Conservation (phyloP, 306 rosid species). For the Geum urbanum region DNA sequence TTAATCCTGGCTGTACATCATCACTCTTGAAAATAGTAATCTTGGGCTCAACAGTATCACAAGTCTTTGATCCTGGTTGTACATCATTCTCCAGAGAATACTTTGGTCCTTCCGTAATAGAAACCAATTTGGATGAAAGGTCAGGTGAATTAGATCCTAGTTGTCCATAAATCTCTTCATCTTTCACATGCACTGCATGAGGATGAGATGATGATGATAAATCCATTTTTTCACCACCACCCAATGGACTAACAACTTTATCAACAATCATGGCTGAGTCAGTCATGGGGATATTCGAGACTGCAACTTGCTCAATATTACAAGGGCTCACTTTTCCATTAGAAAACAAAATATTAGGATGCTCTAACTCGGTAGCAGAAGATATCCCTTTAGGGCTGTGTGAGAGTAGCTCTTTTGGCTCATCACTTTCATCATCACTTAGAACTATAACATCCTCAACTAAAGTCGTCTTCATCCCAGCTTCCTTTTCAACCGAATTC, state of each 20-base stretch:
- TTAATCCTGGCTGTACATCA: conserved; percentile 19
- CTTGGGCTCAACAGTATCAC: too few species aligned
- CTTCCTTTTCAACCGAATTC: conserved; percentile 32
- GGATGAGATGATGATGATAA: conserved; percentile 26
- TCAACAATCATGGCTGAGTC: conserved; percentile 47
- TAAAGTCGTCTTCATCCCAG: conserved; percentile 40
- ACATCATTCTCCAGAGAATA: too few species aligned
- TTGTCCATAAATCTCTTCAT: conserved; percentile 38
- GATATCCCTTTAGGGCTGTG: conserved; percentile 34
- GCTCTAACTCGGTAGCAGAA: conserved; percentile 23
- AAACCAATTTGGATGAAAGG: conserved; percentile 31
- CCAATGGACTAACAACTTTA: conserved; percentile 28
- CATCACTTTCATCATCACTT: conserved; percentile 79
- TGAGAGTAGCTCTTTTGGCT: conserved; percentile 36
- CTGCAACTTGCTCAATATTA: conserved; percentile 31
- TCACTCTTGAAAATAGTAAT: too few species aligned
- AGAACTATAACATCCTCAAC: conserved; percentile 56
- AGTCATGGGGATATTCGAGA: conserved; percentile 38
- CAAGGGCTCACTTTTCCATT: conserved; percentile 43
- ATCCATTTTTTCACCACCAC: conserved; percentile 31
- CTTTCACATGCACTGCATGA: conserved; percentile 26
- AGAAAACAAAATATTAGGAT: conserved; percentile 31
- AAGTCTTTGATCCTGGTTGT: too few species aligned
- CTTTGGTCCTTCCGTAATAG: conserved; percentile 20
- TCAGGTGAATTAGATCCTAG: conserved; percentile 39